A percentile compares a stretch with the other conserved stretches of the same genome.
Evolutionary conservation across 1,284 basidiomycete species (phyloP).

Genomic region (Cystobasidium pallidum): DNA sequence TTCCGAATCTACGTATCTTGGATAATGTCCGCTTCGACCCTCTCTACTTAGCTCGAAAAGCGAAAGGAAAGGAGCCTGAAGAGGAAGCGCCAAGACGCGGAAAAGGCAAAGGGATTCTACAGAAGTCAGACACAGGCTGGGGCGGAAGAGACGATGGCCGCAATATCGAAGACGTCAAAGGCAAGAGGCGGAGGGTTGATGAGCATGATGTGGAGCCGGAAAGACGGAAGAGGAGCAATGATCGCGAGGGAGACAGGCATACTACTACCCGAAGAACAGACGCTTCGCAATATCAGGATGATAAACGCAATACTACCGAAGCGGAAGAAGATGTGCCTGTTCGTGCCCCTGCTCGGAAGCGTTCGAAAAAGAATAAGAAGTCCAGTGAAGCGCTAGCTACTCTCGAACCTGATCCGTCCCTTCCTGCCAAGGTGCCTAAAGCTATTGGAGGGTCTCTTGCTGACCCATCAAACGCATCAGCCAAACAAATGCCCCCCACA

Average conservation of each 20-base stretch:
- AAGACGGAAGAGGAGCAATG: not conserved
- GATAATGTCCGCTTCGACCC: conserved; percentile 42
- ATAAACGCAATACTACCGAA: not conserved
- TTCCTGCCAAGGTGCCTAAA: conserved; percentile 21
- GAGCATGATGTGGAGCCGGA: not conserved
- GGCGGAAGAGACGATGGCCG: not conserved
- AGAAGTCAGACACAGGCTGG: conserved; percentile 19
- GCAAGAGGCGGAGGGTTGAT: conserved; percentile 15
- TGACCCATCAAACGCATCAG: not conserved
- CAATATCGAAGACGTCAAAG: not conserved
- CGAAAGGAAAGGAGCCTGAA: conserved; percentile 15
- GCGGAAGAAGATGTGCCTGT: not conserved
- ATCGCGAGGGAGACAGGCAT: not conserved
- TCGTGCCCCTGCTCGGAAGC: conserved; percentile 10
- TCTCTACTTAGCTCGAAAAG: conserved; percentile 35
- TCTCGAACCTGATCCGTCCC: not conserved
- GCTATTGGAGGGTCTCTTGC: conserved; percentile 33
- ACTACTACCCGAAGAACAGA: not conserved
- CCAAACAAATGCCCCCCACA: too few species aligned
- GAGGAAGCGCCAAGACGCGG: not conserved
- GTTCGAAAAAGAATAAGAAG: conserved; percentile 8
- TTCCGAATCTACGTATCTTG: conserved; percentile 35
- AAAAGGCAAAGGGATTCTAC: not conserved
- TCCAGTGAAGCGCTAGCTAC: not conserved
- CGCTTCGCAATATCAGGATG: not conserved